Conservation (phyloP, 805 yeast genomes). For the Cyberlindnera veronae region DNA sequence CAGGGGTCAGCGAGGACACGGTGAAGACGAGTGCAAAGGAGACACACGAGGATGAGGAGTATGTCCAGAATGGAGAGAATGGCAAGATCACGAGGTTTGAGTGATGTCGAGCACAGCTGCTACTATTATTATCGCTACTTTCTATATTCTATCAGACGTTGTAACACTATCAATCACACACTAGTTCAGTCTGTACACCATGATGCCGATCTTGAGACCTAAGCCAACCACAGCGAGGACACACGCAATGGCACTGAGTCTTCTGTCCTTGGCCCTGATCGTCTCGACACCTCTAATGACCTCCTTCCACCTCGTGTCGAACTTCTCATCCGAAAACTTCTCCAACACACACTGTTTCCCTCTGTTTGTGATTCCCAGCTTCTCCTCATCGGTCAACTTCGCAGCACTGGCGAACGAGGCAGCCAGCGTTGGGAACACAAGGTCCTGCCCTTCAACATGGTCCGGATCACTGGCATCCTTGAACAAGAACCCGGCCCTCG, state of each 20-base stretch:
- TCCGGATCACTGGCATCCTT: conserved; percentile 72
- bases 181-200: too few relatives aligned
- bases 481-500: conserved; percentile 78
- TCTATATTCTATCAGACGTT: too few relatives aligned
- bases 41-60: conserved; percentile 22
- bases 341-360: conserved; percentile 44
- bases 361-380: conserved; percentile 39
- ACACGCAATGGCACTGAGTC: conserved; percentile 8
- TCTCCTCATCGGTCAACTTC: conserved; percentile 34
- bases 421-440: conserved; percentile 45
- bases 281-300: conserved; percentile 14
- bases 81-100: conserved; percentile 40
- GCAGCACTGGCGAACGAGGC: conserved; percentile 45
- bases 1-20: conserved; percentile 24
- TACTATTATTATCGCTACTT: too few relatives aligned
- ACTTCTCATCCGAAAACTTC: conserved; percentile 60
- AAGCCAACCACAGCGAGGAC: conserved; percentile 2
- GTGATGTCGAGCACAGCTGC: too few relatives aligned
- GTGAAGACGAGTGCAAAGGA: conserved; percentile 22
- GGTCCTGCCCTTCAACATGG: conserved; percentile 30
- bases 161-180: too few relatives aligned
- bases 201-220: too few relatives aligned
- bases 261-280: conserved; percentile 6
- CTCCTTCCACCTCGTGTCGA: conserved; percentile 52
- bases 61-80: neutral